Percentiles rank a stretch among this genome's conserved stretches.
phyloP scores from a whole-genome alignment of 2,329 filamentous ascomycete genomes.

The Mollisia scopiformis region DNA sequence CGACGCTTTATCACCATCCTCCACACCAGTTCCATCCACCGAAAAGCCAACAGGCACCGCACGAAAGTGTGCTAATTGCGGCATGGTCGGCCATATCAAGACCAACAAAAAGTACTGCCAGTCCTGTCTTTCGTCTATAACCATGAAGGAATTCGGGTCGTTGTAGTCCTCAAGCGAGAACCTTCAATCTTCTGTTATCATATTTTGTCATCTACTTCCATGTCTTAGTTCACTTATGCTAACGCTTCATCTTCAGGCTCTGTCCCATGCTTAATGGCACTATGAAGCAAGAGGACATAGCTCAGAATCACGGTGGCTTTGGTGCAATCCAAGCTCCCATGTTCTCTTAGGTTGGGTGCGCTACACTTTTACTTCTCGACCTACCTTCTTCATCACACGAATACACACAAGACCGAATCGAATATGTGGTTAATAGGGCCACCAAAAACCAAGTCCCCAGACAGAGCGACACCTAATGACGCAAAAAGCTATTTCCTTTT shows the following conservation, averaged over 20 bases:
- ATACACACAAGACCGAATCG: not conserved
- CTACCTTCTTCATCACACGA: not conserved
- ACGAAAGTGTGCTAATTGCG: conserved; percentile 96
- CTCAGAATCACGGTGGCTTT: conserved; percentile 59
- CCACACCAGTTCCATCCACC: conserved; percentile 50
- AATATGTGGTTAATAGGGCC: too few species aligned
- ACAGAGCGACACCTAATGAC: not conserved
- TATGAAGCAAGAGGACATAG: conserved; percentile 63
- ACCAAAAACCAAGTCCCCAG: not conserved
- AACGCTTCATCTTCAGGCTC: conserved; percentile 56
- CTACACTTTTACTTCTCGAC: not conserved
- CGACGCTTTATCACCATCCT: conserved; percentile 44
- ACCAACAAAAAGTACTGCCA: conserved; percentile 89
- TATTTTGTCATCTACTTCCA: conserved; percentile 9
- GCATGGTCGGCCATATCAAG: conserved; percentile 96
- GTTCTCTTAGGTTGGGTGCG: not conserved
- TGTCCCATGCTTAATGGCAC: conserved; percentile 87
- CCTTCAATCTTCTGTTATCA: conserved; percentile 4
- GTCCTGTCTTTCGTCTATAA: not conserved
- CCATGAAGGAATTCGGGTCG: not conserved
- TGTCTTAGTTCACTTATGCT: conserved; percentile 22
- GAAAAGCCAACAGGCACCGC: conserved; percentile 66
- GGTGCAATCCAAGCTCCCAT: conserved; percentile 9
- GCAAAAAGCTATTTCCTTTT: not conserved
- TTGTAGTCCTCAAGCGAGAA: not conserved